Conservation (phyloP, 257 asterid genomes). For the Solanum chilense region DNA sequence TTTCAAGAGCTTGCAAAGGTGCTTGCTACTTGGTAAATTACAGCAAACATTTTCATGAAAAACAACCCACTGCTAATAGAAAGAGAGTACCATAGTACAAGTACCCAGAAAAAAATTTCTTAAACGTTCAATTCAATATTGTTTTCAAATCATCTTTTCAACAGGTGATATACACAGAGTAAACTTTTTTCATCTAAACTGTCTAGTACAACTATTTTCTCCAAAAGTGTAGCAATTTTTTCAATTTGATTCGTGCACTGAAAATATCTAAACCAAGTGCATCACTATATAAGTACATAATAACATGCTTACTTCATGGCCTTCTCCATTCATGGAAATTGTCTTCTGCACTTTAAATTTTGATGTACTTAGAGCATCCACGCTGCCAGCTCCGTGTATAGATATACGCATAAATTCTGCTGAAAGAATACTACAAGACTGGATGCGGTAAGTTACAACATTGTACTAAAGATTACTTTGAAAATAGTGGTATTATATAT, state of each 20-base stretch:
- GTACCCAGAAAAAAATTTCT: background rate
- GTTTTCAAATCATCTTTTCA: background rate
- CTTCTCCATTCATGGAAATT: slow-evolving; percentile 34
- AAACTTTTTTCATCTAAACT: background rate
- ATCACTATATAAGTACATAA: background rate
- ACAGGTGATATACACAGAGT: background rate
- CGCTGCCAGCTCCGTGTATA: slow-evolving; percentile 46
- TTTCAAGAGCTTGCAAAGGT: background rate
- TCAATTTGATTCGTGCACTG: background rate
- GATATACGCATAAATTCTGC: slow-evolving; percentile 91
- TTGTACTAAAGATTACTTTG: background rate
- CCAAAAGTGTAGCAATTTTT: background rate
- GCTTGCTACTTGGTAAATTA: background rate
- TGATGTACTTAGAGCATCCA: slow-evolving; percentile 34
- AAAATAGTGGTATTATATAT: background rate
- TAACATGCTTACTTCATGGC: slow-evolving; percentile 50
- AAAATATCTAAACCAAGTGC: background rate
- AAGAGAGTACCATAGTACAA: background rate
- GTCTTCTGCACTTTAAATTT: slow-evolving; percentile 18
- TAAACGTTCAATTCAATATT: background rate
- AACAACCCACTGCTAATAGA: background rate
- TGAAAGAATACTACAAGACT: slow-evolving; percentile 99
- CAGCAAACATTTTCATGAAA: background rate
- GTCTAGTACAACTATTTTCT: background rate
- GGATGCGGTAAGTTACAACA: slow-evolving; percentile 58